Percentiles rank a stretch among this genome's conserved stretches.
Conservation (phyloP, 2,329 filamentous ascomycete genomes). For the Fusarium sp. region DNA sequence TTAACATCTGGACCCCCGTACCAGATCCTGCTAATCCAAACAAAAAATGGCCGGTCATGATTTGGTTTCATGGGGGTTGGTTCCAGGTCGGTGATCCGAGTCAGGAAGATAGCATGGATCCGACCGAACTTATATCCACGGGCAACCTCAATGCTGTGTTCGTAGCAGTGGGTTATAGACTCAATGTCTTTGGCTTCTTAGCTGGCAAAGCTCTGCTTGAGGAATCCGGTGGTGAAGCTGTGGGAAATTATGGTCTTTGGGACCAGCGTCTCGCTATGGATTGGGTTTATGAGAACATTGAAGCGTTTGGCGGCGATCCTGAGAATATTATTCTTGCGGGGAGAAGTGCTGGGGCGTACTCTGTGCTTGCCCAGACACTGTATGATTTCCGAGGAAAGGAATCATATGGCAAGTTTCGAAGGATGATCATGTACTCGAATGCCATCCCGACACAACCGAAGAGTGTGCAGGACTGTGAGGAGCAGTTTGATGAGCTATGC, state of each 20-base stretch:
- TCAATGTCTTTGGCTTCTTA: slow-evolving; percentile 22
- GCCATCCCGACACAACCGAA: slow-evolving; percentile 16
- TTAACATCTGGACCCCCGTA: slow-evolving; percentile 9
- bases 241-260: slow-evolving; percentile 18
- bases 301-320: slow-evolving; percentile 2
- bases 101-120: slow-evolving; percentile 57
- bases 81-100: slow-evolving; percentile 60
- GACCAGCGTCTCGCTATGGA: slow-evolving; percentile 22
- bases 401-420: background rate
- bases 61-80: slow-evolving; percentile 60
- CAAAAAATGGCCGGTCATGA: slow-evolving; percentile 48
- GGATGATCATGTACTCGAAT: slow-evolving; percentile 26
- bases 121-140: slow-evolving; percentile 56
- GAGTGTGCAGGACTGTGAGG: slow-evolving; percentile 10
- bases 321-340: background rate
- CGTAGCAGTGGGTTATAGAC: slow-evolving; percentile 6
- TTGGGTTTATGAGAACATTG: slow-evolving; percentile 10
- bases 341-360: slow-evolving; percentile 9
- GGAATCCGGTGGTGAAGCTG: background rate
- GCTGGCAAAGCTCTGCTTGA: background rate
- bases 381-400: slow-evolving; percentile 4
- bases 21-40: background rate
- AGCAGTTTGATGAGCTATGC: slow-evolving; percentile 15
- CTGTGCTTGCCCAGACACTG: background rate
- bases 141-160: slow-evolving; percentile 3